These are phyloP conservation scores for Yamadazyma atlantica DNA, from an alignment of 1,139 yeast species.

Conservation along the genomic window DNA sequence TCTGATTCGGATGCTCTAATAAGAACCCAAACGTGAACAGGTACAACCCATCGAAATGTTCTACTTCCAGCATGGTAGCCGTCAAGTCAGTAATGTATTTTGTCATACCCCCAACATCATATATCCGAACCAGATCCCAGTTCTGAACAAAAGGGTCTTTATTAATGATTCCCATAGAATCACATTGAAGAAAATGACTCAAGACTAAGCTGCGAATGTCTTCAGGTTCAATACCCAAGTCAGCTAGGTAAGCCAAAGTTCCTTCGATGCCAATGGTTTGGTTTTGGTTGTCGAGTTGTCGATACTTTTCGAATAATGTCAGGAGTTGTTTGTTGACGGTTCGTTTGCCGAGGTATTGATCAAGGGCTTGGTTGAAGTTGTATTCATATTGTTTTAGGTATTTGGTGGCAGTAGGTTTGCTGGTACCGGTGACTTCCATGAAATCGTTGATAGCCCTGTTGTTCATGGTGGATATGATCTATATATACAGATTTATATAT, in stretches of 20 bases:
- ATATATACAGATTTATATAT: too few species aligned
- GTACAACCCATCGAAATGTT: slow-evolving; percentile 41
- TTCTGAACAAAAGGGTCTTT: slow-evolving; percentile 48
- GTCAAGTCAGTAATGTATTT: slow-evolving; percentile 33
- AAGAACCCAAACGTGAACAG: slow-evolving; percentile 69
- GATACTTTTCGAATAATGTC: slow-evolving; percentile 28
- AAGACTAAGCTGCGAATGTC: slow-evolving; percentile 68
- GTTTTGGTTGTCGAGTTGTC: slow-evolving; percentile 20
- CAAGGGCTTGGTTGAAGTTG: slow-evolving; percentile 8
- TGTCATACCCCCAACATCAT: slow-evolving; percentile 51
- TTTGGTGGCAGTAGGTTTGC: slow-evolving; percentile 12
- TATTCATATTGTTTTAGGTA: slow-evolving; percentile 7
- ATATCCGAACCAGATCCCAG: slow-evolving; percentile 49
- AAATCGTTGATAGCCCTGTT: slow-evolving; percentile 9
- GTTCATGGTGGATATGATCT: slow-evolving; percentile 4
- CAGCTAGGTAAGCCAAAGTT: slow-evolving; percentile 64
- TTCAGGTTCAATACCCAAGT: slow-evolving; percentile 70
- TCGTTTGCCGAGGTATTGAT: slow-evolving; percentile 10
- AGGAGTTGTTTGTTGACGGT: slow-evolving; percentile 4
- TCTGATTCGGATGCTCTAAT: slow-evolving; percentile 56
- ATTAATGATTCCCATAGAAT: slow-evolving; percentile 62
- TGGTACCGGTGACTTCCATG: slow-evolving; percentile 14
- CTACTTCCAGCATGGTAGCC: slow-evolving; percentile 3
- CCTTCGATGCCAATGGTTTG: slow-evolving; percentile 66
- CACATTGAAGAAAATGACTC: slow-evolving; percentile 66